Evolutionary conservation across 768 basidiomycete genomes (phyloP), one percentile per base, ranked within the genome.

Genomic region (Auriscalpium microsporum): DNA sequence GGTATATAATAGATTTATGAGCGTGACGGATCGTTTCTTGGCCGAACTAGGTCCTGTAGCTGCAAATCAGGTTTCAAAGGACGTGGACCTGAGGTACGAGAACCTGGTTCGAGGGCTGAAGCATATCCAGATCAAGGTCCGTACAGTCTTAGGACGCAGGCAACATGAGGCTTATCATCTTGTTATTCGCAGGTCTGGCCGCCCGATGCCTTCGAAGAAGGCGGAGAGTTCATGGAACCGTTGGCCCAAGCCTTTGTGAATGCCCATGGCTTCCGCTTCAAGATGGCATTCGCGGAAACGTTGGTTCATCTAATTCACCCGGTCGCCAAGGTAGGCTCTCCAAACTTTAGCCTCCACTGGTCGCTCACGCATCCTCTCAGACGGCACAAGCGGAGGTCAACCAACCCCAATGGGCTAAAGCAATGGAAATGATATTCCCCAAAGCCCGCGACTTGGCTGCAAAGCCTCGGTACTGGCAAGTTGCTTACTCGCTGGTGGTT

Each of bases 351-450:
- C 19, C 23, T 55, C 45, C 23, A 35, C 34, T 45, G 13, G 28
- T 47, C n/a, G 48, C 47, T 35, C 1, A 37, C 23, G 45, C 17
- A 5, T 17, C 9, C 45, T 35, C 11, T 35, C 52, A 94, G 89
- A 94, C 87, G 40, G 94, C 91, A 0, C 92, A 94, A 71, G 94
- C 91, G 7, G 94, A 97, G 71, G 93, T 94, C 49, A 96, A 96
- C 63, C 87, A 94, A 68, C 94, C 94, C 0, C 78, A 88, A 61
- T 97, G 94, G 94, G 90, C 86, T 6, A 92, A 90, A 66, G 93
- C 94, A 0, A 87, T 94, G 34, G 87, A 93, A 66, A 73, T 78
- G 11, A 90, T 94, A 36, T 84, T 83, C 66, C 86, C 87, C 2
- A 90, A 86, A 65, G 87, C 88, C 2, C 78, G 80, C 58, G 88